Conservation (phyloP, 768 basidiomycete species). For the Hygrocybe coccinea region DNA sequence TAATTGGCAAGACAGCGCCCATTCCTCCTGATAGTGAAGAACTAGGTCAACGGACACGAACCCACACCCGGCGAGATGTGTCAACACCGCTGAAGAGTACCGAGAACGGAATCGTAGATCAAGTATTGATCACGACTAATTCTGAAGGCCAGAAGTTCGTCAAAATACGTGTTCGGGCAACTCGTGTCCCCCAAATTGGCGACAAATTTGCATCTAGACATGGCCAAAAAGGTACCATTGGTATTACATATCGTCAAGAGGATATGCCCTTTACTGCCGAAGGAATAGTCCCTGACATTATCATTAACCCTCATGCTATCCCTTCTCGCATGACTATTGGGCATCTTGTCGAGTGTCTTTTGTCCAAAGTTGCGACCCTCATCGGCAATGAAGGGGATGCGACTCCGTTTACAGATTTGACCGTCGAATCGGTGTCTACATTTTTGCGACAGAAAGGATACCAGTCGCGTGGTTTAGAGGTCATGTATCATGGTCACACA, state of each 20-base stretch:
- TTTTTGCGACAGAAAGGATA: slow-evolving; percentile 87
- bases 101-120: slow-evolving; percentile 96
- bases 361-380: slow-evolving; percentile 94
- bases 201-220: slow-evolving; percentile 99
- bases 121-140: slow-evolving; percentile 94
- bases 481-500: slow-evolving; percentile 99
- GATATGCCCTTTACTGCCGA: slow-evolving; percentile 99
- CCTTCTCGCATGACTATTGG: slow-evolving; percentile 99
- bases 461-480: slow-evolving; percentile 93
- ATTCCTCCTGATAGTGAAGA: slow-evolving; percentile 96
- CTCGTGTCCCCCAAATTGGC: slow-evolving; percentile 94
- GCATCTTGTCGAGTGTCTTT: slow-evolving; percentile 95
- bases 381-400: slow-evolving; percentile 98
- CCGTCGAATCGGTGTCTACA: slow-evolving; percentile 95
- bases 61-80: slow-evolving; percentile 90
- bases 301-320: slow-evolving; percentile 99
- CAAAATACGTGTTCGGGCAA: slow-evolving; percentile 93
- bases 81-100: slow-evolving; percentile 98
- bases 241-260: slow-evolving; percentile 98
- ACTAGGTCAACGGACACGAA: slow-evolving; percentile 89
- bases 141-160: slow-evolving; percentile 96
- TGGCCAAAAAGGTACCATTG: slow-evolving; percentile 99
- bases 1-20: slow-evolving; percentile 98
- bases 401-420: slow-evolving; percentile 96
- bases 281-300: slow-evolving; percentile 92